Evolutionary conservation across 495 filamentous ascomycete species (phyloP).

Genomic region (Podospora tetraspora): DNA sequence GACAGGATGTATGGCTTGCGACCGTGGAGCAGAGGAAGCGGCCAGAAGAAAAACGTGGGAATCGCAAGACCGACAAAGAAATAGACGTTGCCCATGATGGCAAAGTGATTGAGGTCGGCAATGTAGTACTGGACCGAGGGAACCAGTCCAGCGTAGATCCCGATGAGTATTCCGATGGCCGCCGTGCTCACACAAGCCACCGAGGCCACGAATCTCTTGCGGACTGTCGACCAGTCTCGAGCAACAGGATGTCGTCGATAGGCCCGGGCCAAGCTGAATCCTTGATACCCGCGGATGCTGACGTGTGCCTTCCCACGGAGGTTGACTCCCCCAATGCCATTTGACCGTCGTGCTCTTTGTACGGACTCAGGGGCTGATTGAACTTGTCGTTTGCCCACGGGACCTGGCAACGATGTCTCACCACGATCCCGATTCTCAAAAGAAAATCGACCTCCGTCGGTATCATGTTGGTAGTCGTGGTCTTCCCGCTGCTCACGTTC

Average conservation of each 20-base stretch:
- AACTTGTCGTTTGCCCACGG: neutral
- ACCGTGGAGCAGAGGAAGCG: constrained; percentile 68
- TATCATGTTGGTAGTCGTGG: constrained; percentile 2
- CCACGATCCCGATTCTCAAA: constrained; percentile 1
- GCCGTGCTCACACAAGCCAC: constrained; percentile 67
- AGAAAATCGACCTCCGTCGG: constrained; percentile 15
- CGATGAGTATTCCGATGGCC: constrained; percentile 61
- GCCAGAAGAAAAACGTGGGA: constrained; percentile 65
- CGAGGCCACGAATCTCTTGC: constrained; percentile 61
- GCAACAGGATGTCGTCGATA: constrained; percentile 51
- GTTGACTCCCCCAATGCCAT: constrained; percentile 23
- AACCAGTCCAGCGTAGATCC: constrained; percentile 70
- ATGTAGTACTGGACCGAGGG: constrained; percentile 71
- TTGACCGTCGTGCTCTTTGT: neutral
- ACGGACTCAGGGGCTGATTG: constrained; percentile 11
- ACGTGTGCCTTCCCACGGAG: constrained; percentile 37
- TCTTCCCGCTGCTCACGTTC: constrained; percentile 5
- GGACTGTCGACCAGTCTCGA: constrained; percentile 57
- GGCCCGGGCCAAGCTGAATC: constrained; percentile 51
- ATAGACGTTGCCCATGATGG: constrained; percentile 66
- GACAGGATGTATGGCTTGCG: constrained; percentile 67
- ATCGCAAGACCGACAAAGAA: constrained; percentile 64
- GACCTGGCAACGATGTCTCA: neutral
- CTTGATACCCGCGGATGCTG: constrained; percentile 40
- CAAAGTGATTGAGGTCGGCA: constrained; percentile 57